phyloP scores from a whole-genome alignment of 352 stramenopile genomes.

The Phytophthora constricta region DNA sequence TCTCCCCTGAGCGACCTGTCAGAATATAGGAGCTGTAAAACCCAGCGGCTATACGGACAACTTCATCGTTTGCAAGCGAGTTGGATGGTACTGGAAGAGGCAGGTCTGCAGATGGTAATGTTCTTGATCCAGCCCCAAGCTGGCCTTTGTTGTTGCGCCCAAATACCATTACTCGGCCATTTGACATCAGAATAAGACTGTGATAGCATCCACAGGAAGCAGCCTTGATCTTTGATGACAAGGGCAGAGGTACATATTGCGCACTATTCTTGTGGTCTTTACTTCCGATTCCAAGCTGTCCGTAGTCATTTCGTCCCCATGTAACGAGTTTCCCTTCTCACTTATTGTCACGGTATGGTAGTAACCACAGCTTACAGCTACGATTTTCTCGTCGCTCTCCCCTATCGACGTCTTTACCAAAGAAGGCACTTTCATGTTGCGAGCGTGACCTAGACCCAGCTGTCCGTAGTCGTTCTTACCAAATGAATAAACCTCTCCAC shows the following conservation, averaged over 20 bases:
- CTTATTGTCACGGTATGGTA: slow-evolving; percentile 86
- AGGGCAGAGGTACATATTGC: slow-evolving; percentile 79
- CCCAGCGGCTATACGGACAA: slow-evolving; percentile 77
- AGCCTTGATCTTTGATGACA: slow-evolving; percentile 79
- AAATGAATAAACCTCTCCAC: slow-evolving; percentile 84
- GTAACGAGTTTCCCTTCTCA: slow-evolving; percentile 85
- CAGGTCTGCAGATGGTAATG: slow-evolving; percentile 80
- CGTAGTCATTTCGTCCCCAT: slow-evolving; percentile 89
- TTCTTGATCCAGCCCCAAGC: slow-evolving; percentile 75
- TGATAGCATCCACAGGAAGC: slow-evolving; percentile 89
- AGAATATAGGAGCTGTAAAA: slow-evolving; percentile 92
- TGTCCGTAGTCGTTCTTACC: slow-evolving; percentile 91
- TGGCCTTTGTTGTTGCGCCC: slow-evolving; percentile 90
- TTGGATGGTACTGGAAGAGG: slow-evolving; percentile 80
- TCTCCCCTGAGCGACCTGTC: slow-evolving; percentile 67
- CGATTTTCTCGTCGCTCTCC: slow-evolving; percentile 80
- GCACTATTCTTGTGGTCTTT: slow-evolving; percentile 89
- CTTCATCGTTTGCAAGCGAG: slow-evolving; percentile 81
- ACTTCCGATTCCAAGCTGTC: slow-evolving; percentile 86
- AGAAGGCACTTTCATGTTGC: slow-evolving; percentile 78
- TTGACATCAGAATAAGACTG: slow-evolving; percentile 77
- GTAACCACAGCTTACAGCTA: slow-evolving; percentile 83
- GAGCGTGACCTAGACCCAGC: slow-evolving; percentile 79
- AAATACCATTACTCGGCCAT: slow-evolving; percentile 88
- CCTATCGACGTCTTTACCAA: slow-evolving; percentile 69